Evolutionary conservation across 176 grass and related monocot genomes (phyloP), one percentile per base, ranked within the genome.

Genomic region (Oryza officinalis): DNA sequence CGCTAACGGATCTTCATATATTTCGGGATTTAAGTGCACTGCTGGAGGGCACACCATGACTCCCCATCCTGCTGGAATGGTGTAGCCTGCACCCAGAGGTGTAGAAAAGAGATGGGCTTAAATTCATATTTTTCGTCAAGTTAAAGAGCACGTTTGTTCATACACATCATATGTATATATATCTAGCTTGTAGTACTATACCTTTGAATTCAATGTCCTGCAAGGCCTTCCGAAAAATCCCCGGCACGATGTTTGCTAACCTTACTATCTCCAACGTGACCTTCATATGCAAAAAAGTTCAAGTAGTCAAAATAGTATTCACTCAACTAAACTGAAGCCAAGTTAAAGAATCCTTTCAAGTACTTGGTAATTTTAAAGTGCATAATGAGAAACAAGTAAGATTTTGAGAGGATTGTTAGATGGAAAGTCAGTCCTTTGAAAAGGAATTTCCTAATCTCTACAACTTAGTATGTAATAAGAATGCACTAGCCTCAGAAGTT

Each of bases 1-100:
- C 12, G 63, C 49, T 26, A 97, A 78, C 37, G 94, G 94, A 68
- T 97, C 94, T 59, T 97, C 82, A 7, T 97, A 97, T 25, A 92
- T 92, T 75, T 94, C 87, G 0, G 89, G 76, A 82, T 97, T 92
- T 27, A 97, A 40, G 71, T 97, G 94, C 71, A 97, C 94, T 38
- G 94, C 81, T 57, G 94, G 91, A 80, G 89, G 84, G n/a, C 94
- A 94, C 15, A 97, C 81, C 94, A 97, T 97, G 1, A 97, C 85
- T 81, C 75, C 88, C 94, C 94, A 97, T 65, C 94, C 94, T 80
- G 84, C 82, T 60, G 94, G 94, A 73, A 97, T 97, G 40, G 91
- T 97, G 77, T 90, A 92, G 17, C 89, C 94, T 97, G 85, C 72
- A 64, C 23, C 69, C 64, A 87, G 12, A 76, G 64, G 22, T 68